A percentile compares a stretch with the other conserved stretches of the same genome.
Evolutionary conservation across 768 basidiomycete genomes (phyloP).

Genomic region (Jaapia argillacea): DNA sequence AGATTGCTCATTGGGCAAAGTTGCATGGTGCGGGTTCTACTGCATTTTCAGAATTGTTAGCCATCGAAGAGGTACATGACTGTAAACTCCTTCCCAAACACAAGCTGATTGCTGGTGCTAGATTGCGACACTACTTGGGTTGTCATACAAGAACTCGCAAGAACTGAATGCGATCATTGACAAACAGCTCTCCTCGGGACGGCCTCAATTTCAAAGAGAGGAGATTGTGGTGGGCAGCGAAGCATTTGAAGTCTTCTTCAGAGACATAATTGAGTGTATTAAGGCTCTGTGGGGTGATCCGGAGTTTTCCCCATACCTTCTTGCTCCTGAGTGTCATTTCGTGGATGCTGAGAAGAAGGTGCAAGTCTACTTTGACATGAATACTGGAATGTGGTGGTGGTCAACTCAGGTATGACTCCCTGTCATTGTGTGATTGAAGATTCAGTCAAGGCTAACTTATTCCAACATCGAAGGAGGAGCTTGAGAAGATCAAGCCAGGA

Average conservation of each 20-base stretch:
- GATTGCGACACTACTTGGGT: slow-evolving; percentile 13
- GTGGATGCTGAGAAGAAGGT: slow-evolving; percentile 14
- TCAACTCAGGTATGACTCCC: slow-evolving; percentile 32
- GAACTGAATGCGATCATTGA: slow-evolving; percentile 27
- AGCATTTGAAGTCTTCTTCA: slow-evolving; percentile 20
- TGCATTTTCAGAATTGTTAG: slow-evolving; percentile 26
- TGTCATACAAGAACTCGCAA: slow-evolving; percentile 21
- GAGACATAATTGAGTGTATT: slow-evolving; percentile 28
- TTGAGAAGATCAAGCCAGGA: slow-evolving; percentile 8
- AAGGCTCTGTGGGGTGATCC: slow-evolving; percentile 23
- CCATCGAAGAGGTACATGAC: slow-evolving; percentile 26
- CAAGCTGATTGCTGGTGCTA: neutral
- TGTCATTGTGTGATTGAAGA: slow-evolving; percentile 1
- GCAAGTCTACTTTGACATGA: slow-evolving; percentile 29
- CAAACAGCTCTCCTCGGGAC: slow-evolving; percentile 13
- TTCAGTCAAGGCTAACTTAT: too few relatives aligned
- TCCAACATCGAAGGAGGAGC: slow-evolving; percentile 1
- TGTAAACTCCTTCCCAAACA: neutral
- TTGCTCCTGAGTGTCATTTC: slow-evolving; percentile 29
- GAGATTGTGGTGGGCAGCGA: slow-evolving; percentile 20
- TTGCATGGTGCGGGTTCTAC: slow-evolving; percentile 23
- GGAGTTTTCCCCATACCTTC: slow-evolving; percentile 20
- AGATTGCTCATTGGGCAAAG: slow-evolving; percentile 31
- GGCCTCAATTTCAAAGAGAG: slow-evolving; percentile 16
- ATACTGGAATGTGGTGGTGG: slow-evolving; percentile 47